A percentile compares a stretch with the other conserved stretches of the same genome.
Evolutionary conservation across 306 rosid species (phyloP).

Genomic region (Adenanthera pavonina): DNA sequence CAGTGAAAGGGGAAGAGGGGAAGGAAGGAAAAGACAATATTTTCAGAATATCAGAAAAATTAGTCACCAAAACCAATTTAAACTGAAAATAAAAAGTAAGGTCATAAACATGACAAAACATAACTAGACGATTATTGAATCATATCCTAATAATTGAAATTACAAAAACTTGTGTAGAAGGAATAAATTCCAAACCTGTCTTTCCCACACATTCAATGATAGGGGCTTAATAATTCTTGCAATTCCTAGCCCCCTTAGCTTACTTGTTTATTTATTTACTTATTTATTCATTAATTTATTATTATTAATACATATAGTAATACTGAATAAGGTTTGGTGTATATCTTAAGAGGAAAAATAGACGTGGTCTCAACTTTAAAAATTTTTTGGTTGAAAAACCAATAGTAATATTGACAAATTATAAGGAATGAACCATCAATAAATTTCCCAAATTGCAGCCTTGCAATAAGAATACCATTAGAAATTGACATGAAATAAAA

Average conservation of each 20-base stretch:
- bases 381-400: neutral
- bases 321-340: neutral
- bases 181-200: neutral
- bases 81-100: slow-evolving; percentile 29
- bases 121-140: slow-evolving; percentile 31
- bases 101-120: slow-evolving; percentile 24
- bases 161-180: neutral
- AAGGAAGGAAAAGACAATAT: slow-evolving; percentile 4
- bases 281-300: neutral
- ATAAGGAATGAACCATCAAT: neutral
- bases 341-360: slow-evolving; percentile 24
- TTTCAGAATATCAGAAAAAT: slow-evolving; percentile 8
- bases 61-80: slow-evolving; percentile 17
- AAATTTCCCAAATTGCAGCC: neutral
- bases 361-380: neutral
- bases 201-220: neutral
- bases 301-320: neutral
- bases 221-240: neutral
- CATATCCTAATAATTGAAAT: slow-evolving; percentile 21
- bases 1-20: slow-evolving; percentile 7
- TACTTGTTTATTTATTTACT: neutral
- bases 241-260: neutral
- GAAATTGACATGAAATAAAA: neutral
- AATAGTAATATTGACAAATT: neutral
- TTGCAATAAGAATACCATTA: neutral